Base-by-base conservation (phyloP, 2,329 filamentous ascomycete genomes). In the Dactylellina drechsleri region DNA sequence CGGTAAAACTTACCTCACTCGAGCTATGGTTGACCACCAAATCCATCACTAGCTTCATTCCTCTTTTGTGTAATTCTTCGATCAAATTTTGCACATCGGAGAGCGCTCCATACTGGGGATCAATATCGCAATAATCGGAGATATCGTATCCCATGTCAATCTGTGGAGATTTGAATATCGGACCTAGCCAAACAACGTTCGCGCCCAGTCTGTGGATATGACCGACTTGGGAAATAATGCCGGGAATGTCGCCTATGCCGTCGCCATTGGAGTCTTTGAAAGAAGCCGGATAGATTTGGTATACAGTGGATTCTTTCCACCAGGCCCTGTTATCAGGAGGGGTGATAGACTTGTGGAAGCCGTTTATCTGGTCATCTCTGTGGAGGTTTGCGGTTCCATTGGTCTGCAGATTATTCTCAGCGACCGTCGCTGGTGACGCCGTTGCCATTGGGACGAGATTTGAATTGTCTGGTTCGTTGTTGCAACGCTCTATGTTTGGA, bases 1-100 rank as follows among this genome's bases (percentile, higher is more conserved):
- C 28, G 20, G 13, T 49, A 43, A 18, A 23, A 62, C 60, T 41
- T 64, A 75, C 77, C 80, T 91, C 85, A 77, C 90, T 87, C 1
- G 88, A 90, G 0, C 90, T 92, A 80, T 94, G 91, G 77, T 93
- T 94, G 76, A 93, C 86, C 1, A 93, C 91, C 2, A 93, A 83
- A 79, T 93, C 91, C 71, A 93, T 85, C 67, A 93, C 88, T 10
- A 93, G 82, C 77, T 87, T 88, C 86, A 93, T 91, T 2, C 86
- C 88, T 2, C 89, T 85, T 15, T 84, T 81, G 73, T 90, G 88
- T 47, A 87, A 85, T 53, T 86, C 86, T 26, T 84, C 79, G 58
- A 91, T 88, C 41, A 92, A 81, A 0, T 82, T 81, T 67, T 91
- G 88, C 58, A 91, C 86, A 79, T 92, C 89, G 71, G 84, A 83